These are phyloP conservation scores for Myriosclerotinia duriaeana DNA, from an alignment of 2,329 filamentous ascomycete species.

Conservation along the genomic window DNA sequence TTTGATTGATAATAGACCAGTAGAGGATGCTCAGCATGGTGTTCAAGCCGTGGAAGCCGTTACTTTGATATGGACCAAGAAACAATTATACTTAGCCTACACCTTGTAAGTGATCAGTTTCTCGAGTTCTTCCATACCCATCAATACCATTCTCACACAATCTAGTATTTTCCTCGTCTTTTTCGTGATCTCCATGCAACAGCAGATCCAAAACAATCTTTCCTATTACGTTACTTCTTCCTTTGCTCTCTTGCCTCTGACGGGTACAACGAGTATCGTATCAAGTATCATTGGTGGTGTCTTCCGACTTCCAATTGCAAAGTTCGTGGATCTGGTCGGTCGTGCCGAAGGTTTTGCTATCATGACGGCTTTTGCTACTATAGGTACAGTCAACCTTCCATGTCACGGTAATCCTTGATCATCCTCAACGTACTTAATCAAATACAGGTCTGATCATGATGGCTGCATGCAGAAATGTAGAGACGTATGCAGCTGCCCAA, in stretches of 20 bases:
- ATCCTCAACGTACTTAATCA: slow-evolving; percentile 6
- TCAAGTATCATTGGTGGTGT: slow-evolving; percentile 36
- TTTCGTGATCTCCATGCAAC: slow-evolving; percentile 36
- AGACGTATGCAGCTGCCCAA: slow-evolving; percentile 56
- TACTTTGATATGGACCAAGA: slow-evolving; percentile 35
- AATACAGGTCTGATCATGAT: slow-evolving; percentile 61
- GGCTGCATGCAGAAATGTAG: slow-evolving; percentile 59
- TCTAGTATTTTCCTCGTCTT: slow-evolving; percentile 35
- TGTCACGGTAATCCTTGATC: background rate
- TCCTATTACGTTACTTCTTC: slow-evolving; percentile 34
- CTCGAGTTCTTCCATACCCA: background rate
- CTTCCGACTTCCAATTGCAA: slow-evolving; percentile 51
- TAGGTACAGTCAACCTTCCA: slow-evolving; percentile 36
- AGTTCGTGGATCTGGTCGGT: slow-evolving; percentile 66
- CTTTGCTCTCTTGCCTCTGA: slow-evolving; percentile 33
- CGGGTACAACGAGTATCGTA: slow-evolving; percentile 35
- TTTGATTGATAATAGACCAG: slow-evolving; percentile 21
- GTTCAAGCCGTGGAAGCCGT: slow-evolving; percentile 36
- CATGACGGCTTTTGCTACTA: slow-evolving; percentile 52
- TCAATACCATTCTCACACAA: background rate
- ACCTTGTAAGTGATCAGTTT: slow-evolving; percentile 27
- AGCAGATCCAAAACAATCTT: slow-evolving; percentile 33
- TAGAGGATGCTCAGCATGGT: slow-evolving; percentile 30
- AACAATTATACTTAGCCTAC: slow-evolving; percentile 34
- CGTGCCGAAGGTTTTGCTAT: slow-evolving; percentile 62